Base-by-base conservation (phyloP, 306 rosid species). In the Lathyrus oleraceus region DNA sequence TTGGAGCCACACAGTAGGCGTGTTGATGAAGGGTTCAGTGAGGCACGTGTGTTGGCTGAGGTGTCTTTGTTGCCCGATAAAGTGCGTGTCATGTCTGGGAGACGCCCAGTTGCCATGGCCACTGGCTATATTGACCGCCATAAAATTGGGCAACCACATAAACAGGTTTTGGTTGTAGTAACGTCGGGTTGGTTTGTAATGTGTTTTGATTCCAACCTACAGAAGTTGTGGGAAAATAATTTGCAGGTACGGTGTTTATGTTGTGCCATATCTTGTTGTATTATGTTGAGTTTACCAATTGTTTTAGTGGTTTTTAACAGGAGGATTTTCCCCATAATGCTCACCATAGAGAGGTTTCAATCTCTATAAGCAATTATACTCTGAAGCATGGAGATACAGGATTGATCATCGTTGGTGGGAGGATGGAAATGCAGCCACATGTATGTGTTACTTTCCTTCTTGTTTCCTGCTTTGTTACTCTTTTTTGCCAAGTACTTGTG, bases 321-420 rank as follows among this genome's bases (percentile, higher is more conserved):
- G 95, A 86, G 76, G 91, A 95, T 81, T 95, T 95, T 85, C 99
- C 99, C 0, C 99, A 91, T 71, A 89, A 91, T 85, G 86, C 99
- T 67, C 97, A 91, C 77, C 97, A 91, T 51, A 86, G 96, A 87
- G 99, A 91, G 83, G 85, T 91, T 71, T 49, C 99, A 10, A 95
- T 95, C 75, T 91, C 95, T 6, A 67, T 95, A 48, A 91, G 84
- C 84, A 91, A 89, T 83, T 95, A 95, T 79, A 87, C 97, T 38
- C 81, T 95, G 35, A 89, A 76, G 86, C 99, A 91, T 81, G 99
- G 97, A 63, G 99, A 95, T 82, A 57, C 92, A 8, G 99, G 99
- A 68, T 81, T 95, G 83, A 79, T 95, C 78, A 87, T 95, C 80
- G 87, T 95, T 72, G 99, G 97, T 72, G 99, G 96, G 65, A 89